phyloP scores from a whole-genome alignment of 371 early-diverging fungal species.

The Mortierella sp. region DNA sequence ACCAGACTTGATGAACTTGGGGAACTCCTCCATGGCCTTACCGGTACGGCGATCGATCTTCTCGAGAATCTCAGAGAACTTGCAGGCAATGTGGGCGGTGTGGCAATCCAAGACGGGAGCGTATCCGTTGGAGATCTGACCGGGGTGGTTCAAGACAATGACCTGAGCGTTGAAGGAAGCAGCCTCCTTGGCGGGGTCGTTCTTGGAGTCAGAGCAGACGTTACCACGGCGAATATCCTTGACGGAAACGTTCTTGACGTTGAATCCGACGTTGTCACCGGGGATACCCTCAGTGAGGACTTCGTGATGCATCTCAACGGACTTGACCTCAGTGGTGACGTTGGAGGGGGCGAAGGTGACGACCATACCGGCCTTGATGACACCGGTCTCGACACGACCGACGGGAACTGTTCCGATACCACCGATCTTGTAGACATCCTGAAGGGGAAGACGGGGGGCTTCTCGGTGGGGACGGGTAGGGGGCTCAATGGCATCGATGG shows the following conservation, averaged over 20 bases:
- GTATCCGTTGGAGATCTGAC: slow-evolving; percentile 92
- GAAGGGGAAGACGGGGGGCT: slow-evolving; percentile 97
- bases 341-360: slow-evolving; percentile 88
- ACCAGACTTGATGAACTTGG: slow-evolving; percentile 94
- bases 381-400: slow-evolving; percentile 98
- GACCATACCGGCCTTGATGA: slow-evolving; percentile 94
- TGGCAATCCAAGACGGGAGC: slow-evolving; percentile 96
- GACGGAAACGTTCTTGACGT: slow-evolving; percentile 97
- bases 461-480: slow-evolving; percentile 91
- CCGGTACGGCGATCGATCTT: slow-evolving; percentile 98
- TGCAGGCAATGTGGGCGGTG: slow-evolving; percentile 98
- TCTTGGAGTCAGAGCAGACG: slow-evolving; percentile 97
- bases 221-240: slow-evolving; percentile 97
- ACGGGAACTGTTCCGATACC: slow-evolving; percentile 97
- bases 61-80: slow-evolving; percentile 90
- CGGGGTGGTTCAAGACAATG: slow-evolving; percentile 96
- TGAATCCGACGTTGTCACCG: slow-evolving; percentile 99
- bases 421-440: slow-evolving; percentile 98
- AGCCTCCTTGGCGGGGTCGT: slow-evolving; percentile 96
- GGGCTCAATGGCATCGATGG: slow-evolving; percentile 95
- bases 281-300: slow-evolving; percentile 90
- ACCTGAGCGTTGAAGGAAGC: slow-evolving; percentile 95
- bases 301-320: slow-evolving; percentile 99
- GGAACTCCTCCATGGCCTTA: slow-evolving; percentile 88
- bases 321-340: slow-evolving; percentile 95